Percentiles rank a stretch among this genome's conserved stretches.
Evolutionary conservation across 495 filamentous ascomycete species (phyloP).

Genomic region (Bacidia gigantensis): DNA sequence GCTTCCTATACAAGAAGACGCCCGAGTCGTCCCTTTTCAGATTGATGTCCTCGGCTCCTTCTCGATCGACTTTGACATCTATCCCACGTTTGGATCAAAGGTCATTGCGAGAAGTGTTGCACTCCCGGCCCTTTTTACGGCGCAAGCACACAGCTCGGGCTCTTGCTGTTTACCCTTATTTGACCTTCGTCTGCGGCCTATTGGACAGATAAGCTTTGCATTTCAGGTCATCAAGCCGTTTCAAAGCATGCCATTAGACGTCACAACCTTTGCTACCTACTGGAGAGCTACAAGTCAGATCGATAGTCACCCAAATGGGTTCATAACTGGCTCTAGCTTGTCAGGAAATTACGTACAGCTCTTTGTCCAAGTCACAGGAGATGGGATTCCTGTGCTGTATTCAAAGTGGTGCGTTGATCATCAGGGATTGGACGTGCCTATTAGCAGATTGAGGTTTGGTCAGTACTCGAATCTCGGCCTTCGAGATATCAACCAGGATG

Average conservation of each 20-base stretch:
- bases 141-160: slow-evolving; percentile 59
- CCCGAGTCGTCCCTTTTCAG: slow-evolving; percentile 82
- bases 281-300: slow-evolving; percentile 96
- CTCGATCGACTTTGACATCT: slow-evolving; percentile 92
- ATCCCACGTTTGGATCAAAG: slow-evolving; percentile 91
- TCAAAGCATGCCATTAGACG: slow-evolving; percentile 82
- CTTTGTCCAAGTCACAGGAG: slow-evolving; percentile 79
- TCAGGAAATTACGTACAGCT: slow-evolving; percentile 86
- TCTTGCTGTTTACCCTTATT: slow-evolving; percentile 78
- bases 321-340: slow-evolving; percentile 90
- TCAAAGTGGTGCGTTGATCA: slow-evolving; percentile 68
- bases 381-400: slow-evolving; percentile 75
- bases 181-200: slow-evolving; percentile 81
- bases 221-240: slow-evolving; percentile 96
- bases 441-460: slow-evolving; percentile 56
- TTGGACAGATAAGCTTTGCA: slow-evolving; percentile 85
- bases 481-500: slow-evolving; percentile 29
- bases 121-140: slow-evolving; percentile 69
- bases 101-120: slow-evolving; percentile 93
- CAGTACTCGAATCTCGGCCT: slow-evolving; percentile 60
- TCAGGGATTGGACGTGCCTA: slow-evolving; percentile 64
- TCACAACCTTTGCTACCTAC: slow-evolving; percentile 95
- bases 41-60: slow-evolving; percentile 87
- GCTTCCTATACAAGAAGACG: slow-evolving; percentile 91
- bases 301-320: slow-evolving; percentile 64